Evolutionary conservation across 148 eudicot genomes (phyloP).

Genomic region (Fagopyrum esculentum): DNA sequence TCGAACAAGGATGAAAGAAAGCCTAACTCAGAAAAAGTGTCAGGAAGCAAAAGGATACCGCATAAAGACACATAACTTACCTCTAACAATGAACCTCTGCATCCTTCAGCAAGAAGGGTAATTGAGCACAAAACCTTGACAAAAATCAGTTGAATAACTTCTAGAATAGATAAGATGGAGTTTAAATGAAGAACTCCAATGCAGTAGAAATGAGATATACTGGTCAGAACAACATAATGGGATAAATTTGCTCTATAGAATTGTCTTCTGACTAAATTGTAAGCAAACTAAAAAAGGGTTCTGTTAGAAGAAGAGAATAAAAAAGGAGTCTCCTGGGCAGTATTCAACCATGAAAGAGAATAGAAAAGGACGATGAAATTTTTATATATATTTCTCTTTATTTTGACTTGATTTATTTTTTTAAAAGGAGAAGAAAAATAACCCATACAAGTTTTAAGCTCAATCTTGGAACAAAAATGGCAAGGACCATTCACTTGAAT

Average conservation of each 20-base stretch:
- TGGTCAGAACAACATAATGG: background rate
- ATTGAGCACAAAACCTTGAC: constrained; percentile 6
- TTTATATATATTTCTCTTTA: no score
- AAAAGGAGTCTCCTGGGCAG: background rate
- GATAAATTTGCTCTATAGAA: background rate
- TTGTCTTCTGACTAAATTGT: background rate
- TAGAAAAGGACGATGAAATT: background rate
- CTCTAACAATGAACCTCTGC: constrained; percentile 96
- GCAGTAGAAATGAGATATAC: background rate
- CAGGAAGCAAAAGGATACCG: constrained; percentile 7
- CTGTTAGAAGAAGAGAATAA: background rate
- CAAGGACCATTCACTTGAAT: background rate
- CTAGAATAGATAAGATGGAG: no score
- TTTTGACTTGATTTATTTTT: no score
- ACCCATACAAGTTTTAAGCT: background rate
- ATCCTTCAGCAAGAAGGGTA: constrained; percentile 83
- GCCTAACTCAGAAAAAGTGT: constrained; percentile 9
- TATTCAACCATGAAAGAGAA: background rate
- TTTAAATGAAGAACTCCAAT: background rate
- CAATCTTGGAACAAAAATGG: background rate
- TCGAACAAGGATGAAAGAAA: constrained; percentile 5
- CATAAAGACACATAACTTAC: constrained; percentile 29
- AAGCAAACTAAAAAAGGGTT: background rate
- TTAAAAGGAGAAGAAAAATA: background rate
- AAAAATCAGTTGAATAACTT: no score